A percentile compares a stretch with the other conserved stretches of the same genome.
These are phyloP conservation scores for Microsporum audouinii DNA, from an alignment of 2,329 filamentous ascomycete genomes.

Conservation along the genomic window DNA sequence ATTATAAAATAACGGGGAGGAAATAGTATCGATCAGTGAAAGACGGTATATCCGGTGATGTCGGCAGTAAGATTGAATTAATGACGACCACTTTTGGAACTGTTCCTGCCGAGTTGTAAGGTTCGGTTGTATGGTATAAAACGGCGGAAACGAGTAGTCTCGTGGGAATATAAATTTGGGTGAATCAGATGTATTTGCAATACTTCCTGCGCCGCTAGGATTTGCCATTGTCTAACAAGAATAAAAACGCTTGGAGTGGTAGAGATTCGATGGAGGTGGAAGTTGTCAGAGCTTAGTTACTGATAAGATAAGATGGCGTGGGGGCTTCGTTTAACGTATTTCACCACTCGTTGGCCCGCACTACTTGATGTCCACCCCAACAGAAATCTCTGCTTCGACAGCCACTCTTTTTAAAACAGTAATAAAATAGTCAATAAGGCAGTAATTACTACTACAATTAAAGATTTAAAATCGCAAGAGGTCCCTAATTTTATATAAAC, in stretches of 20 bases:
- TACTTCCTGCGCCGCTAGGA: too few relatives aligned
- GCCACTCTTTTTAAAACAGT: too few relatives aligned
- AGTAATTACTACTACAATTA: too few relatives aligned
- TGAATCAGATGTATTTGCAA: too few relatives aligned
- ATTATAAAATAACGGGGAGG: constrained; percentile 49
- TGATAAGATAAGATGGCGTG: constrained; percentile 8
- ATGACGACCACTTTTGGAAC: constrained; percentile 72
- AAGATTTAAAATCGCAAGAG: too few relatives aligned
- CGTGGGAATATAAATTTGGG: constrained; percentile 29
- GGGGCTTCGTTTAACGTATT: neutral
- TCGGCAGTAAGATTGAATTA: constrained; percentile 74
- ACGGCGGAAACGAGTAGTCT: constrained; percentile 43
- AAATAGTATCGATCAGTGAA: constrained; percentile 50
- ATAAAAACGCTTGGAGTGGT: neutral
- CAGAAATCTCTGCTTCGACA: too few relatives aligned
- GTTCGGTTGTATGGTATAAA: constrained; percentile 40
- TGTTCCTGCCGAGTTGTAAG: constrained; percentile 34
- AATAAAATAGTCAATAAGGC: too few relatives aligned
- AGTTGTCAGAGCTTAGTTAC: neutral
- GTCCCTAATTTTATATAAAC: too few relatives aligned
- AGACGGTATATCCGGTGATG: constrained; percentile 68
- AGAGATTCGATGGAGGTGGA: neutral
- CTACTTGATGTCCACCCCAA: too few relatives aligned
- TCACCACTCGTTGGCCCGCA: too few relatives aligned
- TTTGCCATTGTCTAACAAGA: neutral